Evolutionary conservation across 2,329 filamentous ascomycete species (phyloP).

Genomic region (Ophiostoma montium): DNA sequence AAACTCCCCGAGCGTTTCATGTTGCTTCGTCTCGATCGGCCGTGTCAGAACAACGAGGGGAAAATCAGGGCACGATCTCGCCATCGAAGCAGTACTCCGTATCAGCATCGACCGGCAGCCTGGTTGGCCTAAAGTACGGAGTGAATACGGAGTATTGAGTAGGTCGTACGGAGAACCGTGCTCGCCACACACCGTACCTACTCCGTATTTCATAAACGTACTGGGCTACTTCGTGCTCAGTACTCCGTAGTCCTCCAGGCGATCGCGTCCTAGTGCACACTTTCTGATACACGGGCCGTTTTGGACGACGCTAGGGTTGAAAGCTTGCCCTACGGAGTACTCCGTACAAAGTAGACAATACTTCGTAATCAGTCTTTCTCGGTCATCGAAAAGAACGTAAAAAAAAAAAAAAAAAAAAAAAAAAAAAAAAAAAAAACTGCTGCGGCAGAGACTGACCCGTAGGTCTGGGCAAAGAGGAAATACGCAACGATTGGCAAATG

Average conservation of each 20-base stretch:
- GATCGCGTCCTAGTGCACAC: neutral
- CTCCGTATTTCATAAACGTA: no score
- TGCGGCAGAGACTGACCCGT: no score
- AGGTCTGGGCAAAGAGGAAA: no score
- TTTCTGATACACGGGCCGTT: neutral
- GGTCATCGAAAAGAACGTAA: no score
- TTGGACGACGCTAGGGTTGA: neutral
- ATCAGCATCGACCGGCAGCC: neutral
- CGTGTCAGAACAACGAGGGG: neutral
- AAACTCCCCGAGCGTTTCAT: no score
- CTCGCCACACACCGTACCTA: no score
- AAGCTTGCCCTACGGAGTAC: neutral
- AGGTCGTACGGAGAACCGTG: no score
- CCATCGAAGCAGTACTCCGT: neutral
- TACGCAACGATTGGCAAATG: no score
- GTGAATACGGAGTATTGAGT: no score
- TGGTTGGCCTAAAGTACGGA: neutral
- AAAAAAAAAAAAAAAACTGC: no score
- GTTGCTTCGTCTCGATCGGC: no score
- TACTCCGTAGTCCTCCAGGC: neutral
- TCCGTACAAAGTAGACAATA: neutral
- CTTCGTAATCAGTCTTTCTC: neutral
- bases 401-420: no score
- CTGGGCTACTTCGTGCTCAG: neutral
- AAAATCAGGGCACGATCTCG: neutral